Evolutionary conservation across 352 stramenopile species (phyloP).

Genomic region (Pelagophyceae sp.): DNA sequence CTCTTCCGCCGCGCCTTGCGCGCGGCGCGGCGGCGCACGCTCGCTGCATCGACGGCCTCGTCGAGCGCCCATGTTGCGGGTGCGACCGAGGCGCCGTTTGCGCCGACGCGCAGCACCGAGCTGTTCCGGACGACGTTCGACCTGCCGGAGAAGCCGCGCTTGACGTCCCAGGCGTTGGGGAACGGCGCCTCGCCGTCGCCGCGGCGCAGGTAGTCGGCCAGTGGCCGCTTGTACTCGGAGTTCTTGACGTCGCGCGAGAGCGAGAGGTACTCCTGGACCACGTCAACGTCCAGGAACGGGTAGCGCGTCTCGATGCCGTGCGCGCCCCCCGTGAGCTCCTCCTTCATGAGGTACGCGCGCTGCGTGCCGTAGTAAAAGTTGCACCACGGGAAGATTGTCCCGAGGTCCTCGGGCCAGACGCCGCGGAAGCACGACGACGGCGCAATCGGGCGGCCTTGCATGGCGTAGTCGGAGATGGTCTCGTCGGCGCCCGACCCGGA

Average conservation of each 20-base stretch:
- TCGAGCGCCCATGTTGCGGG: no score
- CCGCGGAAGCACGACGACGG: constrained; percentile 20
- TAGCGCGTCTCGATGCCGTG: constrained; percentile 22
- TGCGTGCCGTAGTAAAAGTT: constrained; percentile 24
- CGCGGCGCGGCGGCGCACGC: no score
- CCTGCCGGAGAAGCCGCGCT: no score
- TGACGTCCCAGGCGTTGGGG: no score
- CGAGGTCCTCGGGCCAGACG: constrained; percentile 16
- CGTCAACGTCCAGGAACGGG: constrained; percentile 24
- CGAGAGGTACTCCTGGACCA: constrained; percentile 26
- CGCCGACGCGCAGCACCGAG: no score
- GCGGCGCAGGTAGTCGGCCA: no score
- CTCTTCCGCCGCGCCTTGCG: no score
- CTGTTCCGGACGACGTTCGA: no score
- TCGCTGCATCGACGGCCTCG: no score
- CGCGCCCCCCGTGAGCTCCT: constrained; percentile 18
- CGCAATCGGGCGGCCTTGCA: constrained; percentile 18
- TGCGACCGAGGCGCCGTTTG: no score
- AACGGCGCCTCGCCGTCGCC: no score
- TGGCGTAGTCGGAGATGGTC: constrained; percentile 24
- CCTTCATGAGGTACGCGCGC: constrained; percentile 27
- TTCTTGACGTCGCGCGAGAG: constrained; percentile 24
- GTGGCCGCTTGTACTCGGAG: constrained; percentile 19
- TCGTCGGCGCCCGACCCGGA: constrained; percentile 23
- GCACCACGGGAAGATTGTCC: constrained; percentile 22